Evolutionary conservation across 768 basidiomycete species (phyloP), one percentile per base, ranked within the genome.

Genomic region (Podaxis sp.): DNA sequence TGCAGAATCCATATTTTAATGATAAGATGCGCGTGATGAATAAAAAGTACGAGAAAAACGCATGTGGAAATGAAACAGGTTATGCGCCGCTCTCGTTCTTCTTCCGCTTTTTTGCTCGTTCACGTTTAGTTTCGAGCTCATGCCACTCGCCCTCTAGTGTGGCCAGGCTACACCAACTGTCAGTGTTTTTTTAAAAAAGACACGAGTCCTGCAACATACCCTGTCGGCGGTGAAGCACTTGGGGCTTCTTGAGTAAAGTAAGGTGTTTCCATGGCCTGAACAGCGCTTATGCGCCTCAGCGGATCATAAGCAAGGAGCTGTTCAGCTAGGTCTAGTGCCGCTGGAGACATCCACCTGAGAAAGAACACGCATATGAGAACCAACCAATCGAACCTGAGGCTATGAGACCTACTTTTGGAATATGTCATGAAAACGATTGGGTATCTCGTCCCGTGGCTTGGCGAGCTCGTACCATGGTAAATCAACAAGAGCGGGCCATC

Each of bases 391-490:
- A 62, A 59, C 16, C 42, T 27, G 38, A 46, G 42, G 53, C 40
- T 35, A 32, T 40, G 54, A 35, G n/a, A 70, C 79, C 57, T 65
- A 95, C 94, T 89, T 92, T 66, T 87, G 81, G 71, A 96, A 98
- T n/a, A 88, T 73, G 50, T 91, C 88, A 51, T 90, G 80, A 68
- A 99, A 94, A 59, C 82, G 86, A 66, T 90, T 90, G 14, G 83
- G 82, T 9, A 93, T 74, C 11, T 74, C 71, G 52, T 92, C 88
- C 67, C 85, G 89, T 1, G 96, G 95, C 71, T 93, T 95, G 53
- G 99, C 89, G n/a, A 99, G 82, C 71, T 99, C 97, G 69, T 93
- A 99, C 97, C 97, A 99, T 1, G 97, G 97, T 52, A 99, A 76
- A 68, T 87, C 87, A 9, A 83, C 79, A 40, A 98, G 76, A 13